phyloP scores from a whole-genome alignment of 345 rosid species.

The Populus deltoides region DNA sequence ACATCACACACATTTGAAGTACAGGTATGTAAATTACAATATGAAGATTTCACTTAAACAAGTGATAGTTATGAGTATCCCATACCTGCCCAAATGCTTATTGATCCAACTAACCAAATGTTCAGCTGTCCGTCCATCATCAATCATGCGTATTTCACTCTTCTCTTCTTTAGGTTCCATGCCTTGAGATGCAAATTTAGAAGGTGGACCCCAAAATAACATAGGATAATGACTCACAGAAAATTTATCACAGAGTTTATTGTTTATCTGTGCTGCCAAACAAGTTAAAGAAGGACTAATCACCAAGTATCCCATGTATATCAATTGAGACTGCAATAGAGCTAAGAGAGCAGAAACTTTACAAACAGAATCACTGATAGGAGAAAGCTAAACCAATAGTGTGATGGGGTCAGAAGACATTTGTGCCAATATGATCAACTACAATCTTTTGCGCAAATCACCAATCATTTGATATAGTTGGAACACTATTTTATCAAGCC shows the following conservation, averaged over 20 bases:
- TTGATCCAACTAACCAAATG: slow-evolving; percentile 83
- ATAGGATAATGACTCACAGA: slow-evolving; percentile 85
- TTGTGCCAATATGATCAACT: background rate
- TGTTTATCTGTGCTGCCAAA: slow-evolving; percentile 91
- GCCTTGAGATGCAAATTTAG: slow-evolving; percentile 55
- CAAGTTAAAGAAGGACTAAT: slow-evolving; percentile 33
- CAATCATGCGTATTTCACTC: slow-evolving; percentile 49
- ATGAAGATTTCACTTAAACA: slow-evolving; percentile 5
- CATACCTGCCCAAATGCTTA: slow-evolving; percentile 82
- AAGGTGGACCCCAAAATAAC: slow-evolving; percentile 84
- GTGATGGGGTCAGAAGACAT: background rate
- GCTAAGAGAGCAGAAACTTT: background rate
- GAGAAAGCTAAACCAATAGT: background rate
- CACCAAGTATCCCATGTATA: slow-evolving; percentile 19
- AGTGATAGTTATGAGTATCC: slow-evolving; percentile 7
- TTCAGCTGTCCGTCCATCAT: slow-evolving; percentile 82
- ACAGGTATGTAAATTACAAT: background rate
- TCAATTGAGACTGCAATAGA: slow-evolving; percentile 3
- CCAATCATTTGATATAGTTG: background rate
- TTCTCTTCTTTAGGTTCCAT: slow-evolving; percentile 66
- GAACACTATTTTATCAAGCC: background rate
- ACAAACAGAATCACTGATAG: background rate
- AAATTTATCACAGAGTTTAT: slow-evolving; percentile 77
- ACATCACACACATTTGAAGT: background rate
- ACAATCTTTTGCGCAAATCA: background rate